These are phyloP conservation scores for Fusarium miscanthi DNA, from an alignment of 2,329 filamentous ascomycete genomes.

Conservation along the genomic window DNA sequence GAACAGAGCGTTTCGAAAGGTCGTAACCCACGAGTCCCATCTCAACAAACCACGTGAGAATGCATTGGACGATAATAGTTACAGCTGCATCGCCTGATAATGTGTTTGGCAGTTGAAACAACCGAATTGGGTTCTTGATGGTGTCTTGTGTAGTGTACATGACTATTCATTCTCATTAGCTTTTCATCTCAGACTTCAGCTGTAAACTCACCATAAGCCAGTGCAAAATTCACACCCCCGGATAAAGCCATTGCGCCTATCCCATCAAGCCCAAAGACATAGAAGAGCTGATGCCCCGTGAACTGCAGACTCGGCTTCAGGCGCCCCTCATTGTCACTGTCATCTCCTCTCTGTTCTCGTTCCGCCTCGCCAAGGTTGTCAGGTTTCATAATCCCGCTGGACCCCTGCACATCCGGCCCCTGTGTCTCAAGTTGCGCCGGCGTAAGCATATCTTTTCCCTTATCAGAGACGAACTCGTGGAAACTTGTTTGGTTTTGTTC, in stretches of 20 bases:
- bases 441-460: conserved; percentile 25
- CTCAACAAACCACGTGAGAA: conserved; percentile 64
- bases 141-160: conserved; percentile 59
- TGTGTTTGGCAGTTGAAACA: conserved; percentile 63
- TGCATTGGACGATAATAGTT: conserved; percentile 62
- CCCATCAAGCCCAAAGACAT: conserved; percentile 61
- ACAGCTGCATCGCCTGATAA: conserved; percentile 61
- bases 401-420: conserved; percentile 26
- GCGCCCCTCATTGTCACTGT: conserved; percentile 26
- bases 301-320: conserved; percentile 55
- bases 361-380: conserved; percentile 22
- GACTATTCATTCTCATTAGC: conserved; percentile 47
- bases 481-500: background rate
- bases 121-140: conserved; percentile 53
- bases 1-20: conserved; percentile 56
- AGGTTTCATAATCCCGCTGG: conserved; percentile 15
- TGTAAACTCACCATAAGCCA: conserved; percentile 58
- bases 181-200: background rate
- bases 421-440: conserved; percentile 39
- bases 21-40: conserved; percentile 60
- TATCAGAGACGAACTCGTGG: background rate
- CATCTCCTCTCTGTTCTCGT: conserved; percentile 10
- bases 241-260: conserved; percentile 60
- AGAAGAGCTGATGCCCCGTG: conserved; percentile 59
- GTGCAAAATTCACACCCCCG: conserved; percentile 63